These are phyloP conservation scores for Tetrastigma voinierianum DNA, from an alignment of 164 flowering plant species.

Conservation along the genomic window DNA sequence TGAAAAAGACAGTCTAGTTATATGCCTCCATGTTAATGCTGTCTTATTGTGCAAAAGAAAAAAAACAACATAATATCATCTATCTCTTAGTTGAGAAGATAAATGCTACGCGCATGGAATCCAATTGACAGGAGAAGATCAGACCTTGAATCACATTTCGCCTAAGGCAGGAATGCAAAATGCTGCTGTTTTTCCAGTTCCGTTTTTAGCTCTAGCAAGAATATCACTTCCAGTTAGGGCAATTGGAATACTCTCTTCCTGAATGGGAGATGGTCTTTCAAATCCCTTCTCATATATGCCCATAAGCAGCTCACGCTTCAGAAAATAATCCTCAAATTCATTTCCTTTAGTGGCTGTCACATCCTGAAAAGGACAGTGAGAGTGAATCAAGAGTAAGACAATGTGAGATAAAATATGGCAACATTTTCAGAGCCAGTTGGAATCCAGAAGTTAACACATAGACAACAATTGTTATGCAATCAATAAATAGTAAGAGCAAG, in stretches of 20 bases:
- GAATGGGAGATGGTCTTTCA: too few species aligned
- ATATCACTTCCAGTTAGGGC: too few species aligned
- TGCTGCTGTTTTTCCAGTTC: conserved; percentile 98
- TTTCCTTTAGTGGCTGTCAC: conserved; percentile 99
- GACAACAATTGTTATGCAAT: neutral
- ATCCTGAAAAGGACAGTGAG: conserved; percentile 51
- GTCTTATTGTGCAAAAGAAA: too few species aligned
- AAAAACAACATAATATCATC: too few species aligned
- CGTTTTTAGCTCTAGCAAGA: too few species aligned
- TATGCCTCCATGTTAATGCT: neutral
- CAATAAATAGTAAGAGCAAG: neutral
- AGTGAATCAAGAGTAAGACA: conserved; percentile 3
- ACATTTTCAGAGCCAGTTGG: neutral
- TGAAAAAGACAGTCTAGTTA: too few species aligned
- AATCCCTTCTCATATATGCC: too few species aligned
- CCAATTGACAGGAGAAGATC: too few species aligned
- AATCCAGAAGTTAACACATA: neutral
- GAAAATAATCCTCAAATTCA: conserved; percentile 97
- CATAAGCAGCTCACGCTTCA: conserved; percentile 95
- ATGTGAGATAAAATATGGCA: neutral
- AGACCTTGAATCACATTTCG: conserved; percentile 96
- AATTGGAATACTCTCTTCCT: too few species aligned
- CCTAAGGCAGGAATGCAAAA: conserved; percentile 98
- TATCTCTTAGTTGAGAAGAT: neutral
- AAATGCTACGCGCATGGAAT: conserved; percentile 1